Conservation (phyloP, 805 yeast species). For the Kurtzmaniella cleridarum region DNA sequence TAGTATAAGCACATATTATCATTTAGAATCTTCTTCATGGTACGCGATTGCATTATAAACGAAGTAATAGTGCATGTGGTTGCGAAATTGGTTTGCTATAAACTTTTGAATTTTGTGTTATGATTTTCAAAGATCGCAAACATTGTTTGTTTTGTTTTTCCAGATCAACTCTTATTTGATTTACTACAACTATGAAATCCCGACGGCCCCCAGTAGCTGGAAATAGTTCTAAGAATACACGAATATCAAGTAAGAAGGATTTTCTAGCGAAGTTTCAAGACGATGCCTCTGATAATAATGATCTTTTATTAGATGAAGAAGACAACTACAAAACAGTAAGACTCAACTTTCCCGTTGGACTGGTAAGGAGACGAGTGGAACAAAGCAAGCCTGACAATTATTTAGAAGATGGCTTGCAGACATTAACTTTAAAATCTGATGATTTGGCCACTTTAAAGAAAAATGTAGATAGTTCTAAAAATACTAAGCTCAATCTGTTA, state of each 20-base stretch:
- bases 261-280: slow-evolving; percentile 19
- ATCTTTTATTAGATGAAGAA: slow-evolving; percentile 21
- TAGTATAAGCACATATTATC: too few species aligned
- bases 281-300: slow-evolving; percentile 17
- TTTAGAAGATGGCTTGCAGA: slow-evolving; percentile 23
- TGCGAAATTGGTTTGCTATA: not conserved
- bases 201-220: slow-evolving; percentile 2
- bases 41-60: too few species aligned
- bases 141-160: not conserved
- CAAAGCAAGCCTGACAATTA: slow-evolving; percentile 1
- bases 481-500: slow-evolving; percentile 5
- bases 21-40: too few species aligned
- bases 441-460: slow-evolving; percentile 2
- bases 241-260: slow-evolving; percentile 13
- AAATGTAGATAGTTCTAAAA: slow-evolving; percentile 2
- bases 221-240: slow-evolving; percentile 4
- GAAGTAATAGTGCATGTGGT: not conserved
- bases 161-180: not conserved
- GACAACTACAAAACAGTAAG: slow-evolving; percentile 6
- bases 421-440: slow-evolving; percentile 11
- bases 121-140: not conserved
- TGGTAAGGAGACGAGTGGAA: not conserved
- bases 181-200: not conserved
- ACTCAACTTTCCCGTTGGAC: not conserved
- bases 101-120: not conserved